Evolutionary conservation across 495 filamentous ascomycete species (phyloP).

Genomic region (Halenospora varia): DNA sequence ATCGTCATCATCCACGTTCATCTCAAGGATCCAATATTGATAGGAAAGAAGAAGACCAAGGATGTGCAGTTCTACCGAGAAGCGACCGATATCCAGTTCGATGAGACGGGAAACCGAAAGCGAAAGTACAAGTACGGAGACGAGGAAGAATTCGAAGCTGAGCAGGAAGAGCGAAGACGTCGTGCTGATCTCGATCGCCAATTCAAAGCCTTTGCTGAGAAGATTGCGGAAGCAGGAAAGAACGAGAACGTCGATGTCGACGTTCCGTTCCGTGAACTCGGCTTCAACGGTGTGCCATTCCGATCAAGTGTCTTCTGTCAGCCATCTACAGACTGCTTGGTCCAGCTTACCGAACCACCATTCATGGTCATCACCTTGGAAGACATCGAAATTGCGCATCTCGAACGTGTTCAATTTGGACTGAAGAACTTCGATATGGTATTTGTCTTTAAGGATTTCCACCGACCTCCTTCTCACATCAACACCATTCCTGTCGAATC

Average conservation of each 20-base stretch:
- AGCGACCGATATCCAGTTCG: slow-evolving; percentile 97
- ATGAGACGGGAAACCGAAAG: slow-evolving; percentile 97
- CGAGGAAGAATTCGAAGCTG: slow-evolving; percentile 97
- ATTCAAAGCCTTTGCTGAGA: slow-evolving; percentile 97
- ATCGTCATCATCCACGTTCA: slow-evolving; percentile 98
- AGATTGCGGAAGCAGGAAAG: slow-evolving; percentile 88
- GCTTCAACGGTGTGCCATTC: slow-evolving; percentile 94
- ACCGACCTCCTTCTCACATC: slow-evolving; percentile 80
- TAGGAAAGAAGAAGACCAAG: slow-evolving; percentile 97
- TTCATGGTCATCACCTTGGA: slow-evolving; percentile 93
- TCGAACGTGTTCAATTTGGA: slow-evolving; percentile 96
- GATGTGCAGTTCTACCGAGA: slow-evolving; percentile 98
- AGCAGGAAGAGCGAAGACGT: slow-evolving; percentile 92
- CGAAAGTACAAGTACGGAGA: slow-evolving; percentile 98
- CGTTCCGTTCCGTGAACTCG: slow-evolving; percentile 93
- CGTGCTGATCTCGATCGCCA: slow-evolving; percentile 88
- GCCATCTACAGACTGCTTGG: slow-evolving; percentile 96
- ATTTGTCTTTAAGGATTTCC: slow-evolving; percentile 96
- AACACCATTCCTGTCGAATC: slow-evolving; percentile 98
- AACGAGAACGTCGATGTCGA: slow-evolving; percentile 83
- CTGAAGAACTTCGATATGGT: slow-evolving; percentile 99
- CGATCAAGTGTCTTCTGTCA: slow-evolving; percentile 92
- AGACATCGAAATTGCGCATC: slow-evolving; percentile 93
- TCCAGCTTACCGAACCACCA: slow-evolving; percentile 94
- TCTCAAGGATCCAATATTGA: slow-evolving; percentile 95